Percentiles rank a stretch among this genome's conserved stretches.
These are phyloP conservation scores for Blastomyces percursus DNA, from an alignment of 2,329 filamentous ascomycete species.

Conservation along the genomic window DNA sequence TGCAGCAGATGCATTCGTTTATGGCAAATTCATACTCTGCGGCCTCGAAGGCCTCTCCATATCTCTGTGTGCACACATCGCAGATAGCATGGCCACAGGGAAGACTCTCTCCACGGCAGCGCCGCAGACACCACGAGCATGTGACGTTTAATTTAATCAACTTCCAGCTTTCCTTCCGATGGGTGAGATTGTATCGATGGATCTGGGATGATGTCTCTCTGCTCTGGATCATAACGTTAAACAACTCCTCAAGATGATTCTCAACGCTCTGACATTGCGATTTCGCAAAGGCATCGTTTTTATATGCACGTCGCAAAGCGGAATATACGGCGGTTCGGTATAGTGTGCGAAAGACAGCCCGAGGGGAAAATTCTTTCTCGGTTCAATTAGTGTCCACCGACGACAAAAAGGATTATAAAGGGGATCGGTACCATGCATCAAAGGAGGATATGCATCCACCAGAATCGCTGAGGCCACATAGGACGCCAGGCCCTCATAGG, in stretches of 20 bases:
- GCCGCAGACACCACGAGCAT: constrained; percentile 24
- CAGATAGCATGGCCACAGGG: constrained; percentile 27
- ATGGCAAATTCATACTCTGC: constrained; percentile 19
- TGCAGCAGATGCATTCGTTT: constrained; percentile 22
- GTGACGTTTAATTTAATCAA: background rate
- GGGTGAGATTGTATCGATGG: background rate
- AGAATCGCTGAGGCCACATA: constrained; percentile 16
- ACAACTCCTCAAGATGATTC: background rate
- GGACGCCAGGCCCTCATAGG: constrained; percentile 9
- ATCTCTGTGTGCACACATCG: constrained; percentile 24
- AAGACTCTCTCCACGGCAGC: constrained; percentile 22
- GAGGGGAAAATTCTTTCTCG: constrained; percentile 7
- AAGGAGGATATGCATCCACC: constrained; percentile 16
- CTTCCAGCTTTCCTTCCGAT: background rate
- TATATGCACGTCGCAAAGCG: no score
- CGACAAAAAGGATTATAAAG: background rate
- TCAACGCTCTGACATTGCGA: background rate
- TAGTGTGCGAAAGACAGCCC: constrained; percentile 10
- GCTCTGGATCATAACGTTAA: background rate
- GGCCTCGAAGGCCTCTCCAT: constrained; percentile 15
- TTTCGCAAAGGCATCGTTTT: background rate
- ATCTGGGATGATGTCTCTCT: background rate
- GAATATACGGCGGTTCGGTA: background rate
- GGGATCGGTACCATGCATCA: constrained; percentile 16
- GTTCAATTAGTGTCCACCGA: constrained; percentile 10